Base-by-base conservation (phyloP, 768 basidiomycete genomes). In the Mrakia frigida region DNA sequence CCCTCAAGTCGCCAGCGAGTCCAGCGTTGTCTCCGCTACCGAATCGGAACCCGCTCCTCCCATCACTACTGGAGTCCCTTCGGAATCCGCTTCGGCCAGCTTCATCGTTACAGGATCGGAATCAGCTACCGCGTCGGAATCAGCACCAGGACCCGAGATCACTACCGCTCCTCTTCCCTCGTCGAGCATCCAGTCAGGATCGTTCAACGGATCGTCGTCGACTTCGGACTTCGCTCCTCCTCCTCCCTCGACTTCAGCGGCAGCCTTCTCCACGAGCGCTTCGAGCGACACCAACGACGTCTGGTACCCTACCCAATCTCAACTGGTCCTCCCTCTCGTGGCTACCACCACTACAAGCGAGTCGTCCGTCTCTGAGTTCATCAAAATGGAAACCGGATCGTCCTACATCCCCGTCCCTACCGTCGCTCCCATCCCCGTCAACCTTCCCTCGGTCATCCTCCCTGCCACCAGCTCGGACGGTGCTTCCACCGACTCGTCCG, bases 391-490 rank as follows among this genome's bases (percentile, higher is more conserved):
- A 2, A 68, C 35, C n/a, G 52, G 37, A n/a, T 50, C 74, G 39
- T 33, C 70, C 21, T 50, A 11, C 46, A 70, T 46, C 50, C 31
- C 70, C 11, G 46, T 73, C 10, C 69, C 75, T 9, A 68, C 71
- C 25, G 71, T 73, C 39, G 63, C 71, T 35, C 52, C 61, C 23
- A 59, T 77, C 46, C 65, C 72, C 18, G 31, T 52, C 43, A 59
- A 77, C 53, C 63, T 77, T 18, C 76, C 76, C 11, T 68, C 65
- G 6, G 76, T 74, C 65, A 77, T 77, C 52, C 50, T 68, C 25
- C 75, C 75, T n/a, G 75, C 75, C 0, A 23, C 60, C 52, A 21
- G n/a, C 25, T 35, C 43, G 18, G n/a, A 70, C 10, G 9, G 61
- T n/a, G 61, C 63, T 18, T 50, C 71, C n/a, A 59, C 71, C 39